Conservation (phyloP, 2,329 filamentous ascomycete genomes). For the Cordyceps cateniannulata region DNA sequence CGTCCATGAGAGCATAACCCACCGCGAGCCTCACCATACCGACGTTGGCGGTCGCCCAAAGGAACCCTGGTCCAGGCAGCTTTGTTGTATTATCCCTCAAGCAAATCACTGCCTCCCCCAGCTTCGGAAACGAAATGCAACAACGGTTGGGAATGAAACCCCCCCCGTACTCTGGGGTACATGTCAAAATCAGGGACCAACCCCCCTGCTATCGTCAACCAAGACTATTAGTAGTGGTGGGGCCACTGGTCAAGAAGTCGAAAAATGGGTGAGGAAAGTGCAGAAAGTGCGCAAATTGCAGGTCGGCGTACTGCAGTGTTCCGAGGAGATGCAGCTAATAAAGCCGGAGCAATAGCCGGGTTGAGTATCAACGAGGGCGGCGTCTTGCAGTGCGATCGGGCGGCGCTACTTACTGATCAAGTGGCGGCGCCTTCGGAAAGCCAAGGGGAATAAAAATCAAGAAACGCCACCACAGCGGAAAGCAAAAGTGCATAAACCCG, state of each 20-base stretch:
- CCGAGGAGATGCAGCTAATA: background rate
- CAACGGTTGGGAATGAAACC: background rate
- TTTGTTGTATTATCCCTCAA: background rate
- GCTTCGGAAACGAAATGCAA: background rate
- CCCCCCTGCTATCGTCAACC: background rate
- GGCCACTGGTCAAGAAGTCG: background rate
- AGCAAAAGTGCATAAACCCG: background rate
- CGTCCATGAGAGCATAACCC: background rate
- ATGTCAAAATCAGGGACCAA: background rate
- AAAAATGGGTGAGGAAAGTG: too few relatives aligned
- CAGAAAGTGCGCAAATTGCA: too few relatives aligned
- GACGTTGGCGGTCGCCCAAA: background rate
- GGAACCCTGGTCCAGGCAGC: background rate
- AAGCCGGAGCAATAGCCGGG: background rate
- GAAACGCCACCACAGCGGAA: background rate
- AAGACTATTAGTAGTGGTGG: background rate
- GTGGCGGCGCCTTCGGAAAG: background rate
- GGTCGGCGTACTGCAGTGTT: too few relatives aligned
- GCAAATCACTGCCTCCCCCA: background rate
- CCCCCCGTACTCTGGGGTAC: background rate
- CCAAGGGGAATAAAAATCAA: background rate
- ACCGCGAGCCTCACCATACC: background rate
- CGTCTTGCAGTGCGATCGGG: background rate
- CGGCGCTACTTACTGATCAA: background rate
- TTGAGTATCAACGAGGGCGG: background rate